Percentiles rank a stretch among this genome's conserved stretches.
Evolutionary conservation across 2,329 filamentous ascomycete species (phyloP).

Genomic region (Pseudocercospora ulei): DNA sequence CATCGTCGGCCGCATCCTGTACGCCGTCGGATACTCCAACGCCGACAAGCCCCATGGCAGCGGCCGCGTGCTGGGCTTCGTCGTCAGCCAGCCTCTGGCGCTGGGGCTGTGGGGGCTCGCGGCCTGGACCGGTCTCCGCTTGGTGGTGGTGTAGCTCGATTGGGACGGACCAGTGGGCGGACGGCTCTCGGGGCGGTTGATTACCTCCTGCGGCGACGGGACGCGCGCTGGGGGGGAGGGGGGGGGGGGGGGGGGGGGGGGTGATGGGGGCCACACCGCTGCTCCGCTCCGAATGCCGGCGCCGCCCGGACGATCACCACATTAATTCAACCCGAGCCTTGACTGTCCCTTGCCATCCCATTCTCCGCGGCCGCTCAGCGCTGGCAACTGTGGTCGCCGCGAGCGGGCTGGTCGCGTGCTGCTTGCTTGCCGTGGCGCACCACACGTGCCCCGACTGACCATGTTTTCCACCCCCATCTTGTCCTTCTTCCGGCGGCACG

Average conservation of each 20-base stretch:
- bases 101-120: constrained; percentile 29
- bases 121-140: constrained; percentile 28
- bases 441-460: no score
- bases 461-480: no score
- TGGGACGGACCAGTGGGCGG: constrained; percentile 29
- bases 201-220: constrained; percentile 7
- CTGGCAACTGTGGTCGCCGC: no score
- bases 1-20: constrained; percentile 45
- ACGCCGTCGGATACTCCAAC: constrained; percentile 41
- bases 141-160: constrained; percentile 29
- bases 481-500: neutral
- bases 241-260: no score
- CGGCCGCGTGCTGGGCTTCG: constrained; percentile 34
- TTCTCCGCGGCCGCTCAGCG: no score
- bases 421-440: neutral
- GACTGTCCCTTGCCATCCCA: no score
- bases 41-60: constrained; percentile 36
- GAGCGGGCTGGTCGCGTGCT: no score
- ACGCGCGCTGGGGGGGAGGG: no score
- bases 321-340: no score
- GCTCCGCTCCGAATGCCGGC: no score
- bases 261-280: no score
- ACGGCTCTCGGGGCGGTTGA: constrained; percentile 6
- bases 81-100: constrained; percentile 17
- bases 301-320: no score